Conservation (phyloP, 352 stramenopile species). For the Sclerospora graminicola region DNA sequence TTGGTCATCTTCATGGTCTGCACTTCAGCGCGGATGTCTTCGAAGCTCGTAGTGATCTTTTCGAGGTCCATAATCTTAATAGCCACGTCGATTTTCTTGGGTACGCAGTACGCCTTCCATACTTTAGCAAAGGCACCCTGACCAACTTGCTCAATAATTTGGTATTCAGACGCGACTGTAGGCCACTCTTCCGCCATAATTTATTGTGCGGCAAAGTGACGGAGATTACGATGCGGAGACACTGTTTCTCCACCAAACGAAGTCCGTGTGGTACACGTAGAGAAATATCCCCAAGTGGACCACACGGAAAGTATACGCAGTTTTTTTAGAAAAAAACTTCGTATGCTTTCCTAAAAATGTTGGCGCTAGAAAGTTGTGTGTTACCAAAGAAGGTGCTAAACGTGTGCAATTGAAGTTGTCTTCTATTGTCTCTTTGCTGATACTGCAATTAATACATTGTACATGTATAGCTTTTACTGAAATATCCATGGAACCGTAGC, state of each 20-base stretch:
- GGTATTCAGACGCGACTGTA: constrained; percentile 71
- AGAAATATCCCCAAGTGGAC: constrained; percentile 14
- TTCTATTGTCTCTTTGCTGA: too few species aligned
- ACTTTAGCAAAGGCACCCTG: constrained; percentile 98
- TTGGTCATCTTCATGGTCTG: constrained; percentile 98
- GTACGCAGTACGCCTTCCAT: constrained; percentile 89
- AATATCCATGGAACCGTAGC: too few species aligned
- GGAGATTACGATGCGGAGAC: constrained; percentile 12
- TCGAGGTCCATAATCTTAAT: constrained; percentile 99
- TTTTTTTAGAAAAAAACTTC: constrained; percentile 16
- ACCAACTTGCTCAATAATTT: constrained; percentile 86
- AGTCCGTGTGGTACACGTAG: constrained; percentile 13
- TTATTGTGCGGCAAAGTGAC: constrained; percentile 1
- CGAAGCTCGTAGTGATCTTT: constrained; percentile 94
- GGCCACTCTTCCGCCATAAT: constrained; percentile 82
- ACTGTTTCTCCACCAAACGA: constrained; percentile 11
- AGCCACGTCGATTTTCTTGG: constrained; percentile 86
- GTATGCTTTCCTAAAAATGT: constrained; percentile 1
- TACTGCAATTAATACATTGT: too few species aligned
- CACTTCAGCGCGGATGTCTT: constrained; percentile 90
- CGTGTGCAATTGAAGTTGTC: too few species aligned
- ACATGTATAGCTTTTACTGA: too few species aligned
- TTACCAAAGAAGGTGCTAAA: too few species aligned
- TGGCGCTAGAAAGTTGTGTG: too few species aligned
- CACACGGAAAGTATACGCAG: constrained; percentile 1